Evolutionary conservation across 1,139 yeast species (phyloP).

Genomic region (Geotrichum cucujoidarum): DNA sequence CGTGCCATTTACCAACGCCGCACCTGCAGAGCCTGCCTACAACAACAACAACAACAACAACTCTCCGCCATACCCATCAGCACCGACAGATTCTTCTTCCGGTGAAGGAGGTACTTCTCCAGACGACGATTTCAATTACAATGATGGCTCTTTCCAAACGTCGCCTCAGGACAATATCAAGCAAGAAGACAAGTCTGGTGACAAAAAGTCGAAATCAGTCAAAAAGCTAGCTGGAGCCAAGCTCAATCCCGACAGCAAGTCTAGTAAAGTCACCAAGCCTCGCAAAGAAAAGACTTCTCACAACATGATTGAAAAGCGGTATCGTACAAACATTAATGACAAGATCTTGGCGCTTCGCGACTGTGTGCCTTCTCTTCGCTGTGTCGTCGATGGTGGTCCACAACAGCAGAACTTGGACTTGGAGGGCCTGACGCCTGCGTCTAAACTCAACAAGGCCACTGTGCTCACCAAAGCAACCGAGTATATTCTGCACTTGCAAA

Average conservation of each 20-base stretch:
- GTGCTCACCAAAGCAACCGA: conserved; percentile 86
- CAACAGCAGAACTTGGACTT: conserved; percentile 43
- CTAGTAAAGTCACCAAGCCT: conserved; percentile 33
- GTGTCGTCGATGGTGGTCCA: conserved; percentile 32
- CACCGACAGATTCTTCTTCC: conserved; percentile 12
- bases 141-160: conserved; percentile 5
- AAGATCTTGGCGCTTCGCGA: conserved; percentile 67
- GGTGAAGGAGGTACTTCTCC: conserved; percentile 17
- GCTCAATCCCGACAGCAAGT: conserved; percentile 21
- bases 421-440: conserved; percentile 86
- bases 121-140: conserved; percentile 11
- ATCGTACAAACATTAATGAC: conserved; percentile 70
- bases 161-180: conserved; percentile 12
- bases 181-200: conserved; percentile 4
- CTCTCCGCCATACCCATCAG: conserved; percentile 19
- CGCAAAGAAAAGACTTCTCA: conserved; percentile 60
- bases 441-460: conserved; percentile 81
- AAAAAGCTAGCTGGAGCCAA: conserved; percentile 4
- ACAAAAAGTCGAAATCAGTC: neutral
- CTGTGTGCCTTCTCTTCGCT: conserved; percentile 61
- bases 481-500: conserved; percentile 77
- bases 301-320: conserved; percentile 74
- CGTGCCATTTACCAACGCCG: neutral
- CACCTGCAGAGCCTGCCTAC: neutral
- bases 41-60: conserved; percentile 5